Percentiles rank a stretch among this genome's conserved stretches.
These are phyloP conservation scores for Udeniomyces megalosporus DNA, from an alignment of 768 basidiomycete species.

Conservation along the genomic window DNA sequence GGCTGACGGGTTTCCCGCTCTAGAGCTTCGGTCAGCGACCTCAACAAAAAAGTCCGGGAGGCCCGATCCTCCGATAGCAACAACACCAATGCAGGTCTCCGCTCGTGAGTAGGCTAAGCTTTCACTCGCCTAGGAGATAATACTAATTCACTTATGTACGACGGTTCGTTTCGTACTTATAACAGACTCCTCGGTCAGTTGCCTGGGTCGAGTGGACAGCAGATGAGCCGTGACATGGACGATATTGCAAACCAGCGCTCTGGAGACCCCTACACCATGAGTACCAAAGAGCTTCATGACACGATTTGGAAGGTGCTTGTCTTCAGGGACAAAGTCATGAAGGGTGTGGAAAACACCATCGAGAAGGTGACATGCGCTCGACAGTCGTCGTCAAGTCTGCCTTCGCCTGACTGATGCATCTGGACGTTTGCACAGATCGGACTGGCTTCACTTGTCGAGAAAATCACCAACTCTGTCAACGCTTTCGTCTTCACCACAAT, in stretches of 20 bases:
- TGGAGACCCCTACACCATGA: slow-evolving; percentile 22
- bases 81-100: slow-evolving; percentile 34
- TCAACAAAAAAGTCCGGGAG: slow-evolving; percentile 58
- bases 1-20: too few relatives aligned
- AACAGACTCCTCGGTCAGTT: slow-evolving; percentile 40
- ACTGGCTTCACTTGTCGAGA: not conserved
- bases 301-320: slow-evolving; percentile 71
- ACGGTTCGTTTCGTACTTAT: too few relatives aligned
- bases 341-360: slow-evolving; percentile 13
- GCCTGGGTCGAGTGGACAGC: slow-evolving; percentile 45
- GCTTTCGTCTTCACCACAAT: slow-evolving; percentile 13
- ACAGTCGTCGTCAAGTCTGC: not conserved
- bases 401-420: not conserved
- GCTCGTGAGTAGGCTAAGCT: too few relatives aligned
- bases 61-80: slow-evolving; percentile 45
- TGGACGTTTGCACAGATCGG: too few relatives aligned
- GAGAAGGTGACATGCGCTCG: slow-evolving; percentile 3
- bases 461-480: slow-evolving; percentile 8
- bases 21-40: slow-evolving; percentile 62
- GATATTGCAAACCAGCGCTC: slow-evolving; percentile 36
- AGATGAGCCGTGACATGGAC: slow-evolving; percentile 56
- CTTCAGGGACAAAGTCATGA: slow-evolving; percentile 45
- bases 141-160: too few relatives aligned
- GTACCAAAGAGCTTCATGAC: slow-evolving; percentile 47
- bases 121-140: too few relatives aligned